Percentiles rank a stretch among this genome's conserved stretches.
phyloP scores from a whole-genome alignment of 2,329 filamentous ascomycete species.

The Fusarium sublunatum region DNA sequence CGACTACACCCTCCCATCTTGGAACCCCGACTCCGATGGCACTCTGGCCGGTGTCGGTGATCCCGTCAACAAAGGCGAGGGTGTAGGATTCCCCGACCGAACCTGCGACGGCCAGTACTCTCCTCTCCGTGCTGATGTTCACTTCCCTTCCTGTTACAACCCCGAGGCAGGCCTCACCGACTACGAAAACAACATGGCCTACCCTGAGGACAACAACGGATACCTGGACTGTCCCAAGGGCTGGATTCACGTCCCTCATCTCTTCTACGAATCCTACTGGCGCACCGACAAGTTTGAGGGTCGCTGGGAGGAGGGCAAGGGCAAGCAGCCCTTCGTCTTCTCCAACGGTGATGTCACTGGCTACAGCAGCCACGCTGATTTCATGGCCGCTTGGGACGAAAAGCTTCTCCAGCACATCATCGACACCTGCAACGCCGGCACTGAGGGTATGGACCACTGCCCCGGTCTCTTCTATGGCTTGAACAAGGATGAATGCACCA shows the following conservation, averaged over 20 bases:
- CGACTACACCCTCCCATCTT: conserved; percentile 61
- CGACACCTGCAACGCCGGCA: conserved; percentile 71
- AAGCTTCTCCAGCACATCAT: conserved; percentile 73
- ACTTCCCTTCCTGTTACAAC: conserved; percentile 81
- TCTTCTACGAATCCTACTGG: conserved; percentile 72
- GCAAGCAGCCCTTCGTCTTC: conserved; percentile 73
- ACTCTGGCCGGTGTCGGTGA: conserved; percentile 65
- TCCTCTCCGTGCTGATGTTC: conserved; percentile 72
- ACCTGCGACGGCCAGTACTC: conserved; percentile 73
- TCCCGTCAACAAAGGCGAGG: conserved; percentile 64
- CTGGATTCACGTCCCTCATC: conserved; percentile 65
- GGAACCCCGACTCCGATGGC: conserved; percentile 66
- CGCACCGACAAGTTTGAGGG: conserved; percentile 64
- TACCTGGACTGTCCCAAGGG: conserved; percentile 66
- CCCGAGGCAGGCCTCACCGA: conserved; percentile 68
- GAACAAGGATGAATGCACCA: conserved; percentile 64
- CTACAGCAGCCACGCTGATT: conserved; percentile 77
- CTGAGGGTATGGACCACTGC: conserved; percentile 71
- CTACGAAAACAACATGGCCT: conserved; percentile 74
- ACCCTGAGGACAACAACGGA: conserved; percentile 63
- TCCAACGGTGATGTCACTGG: conserved; percentile 77
- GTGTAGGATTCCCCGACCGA: conserved; percentile 75
- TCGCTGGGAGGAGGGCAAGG: conserved; percentile 66
- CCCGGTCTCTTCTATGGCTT: conserved; percentile 65
- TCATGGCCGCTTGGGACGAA: conserved; percentile 78